These are phyloP conservation scores for Microsporum audouinii DNA, from an alignment of 2,329 filamentous ascomycete species.

Conservation along the genomic window DNA sequence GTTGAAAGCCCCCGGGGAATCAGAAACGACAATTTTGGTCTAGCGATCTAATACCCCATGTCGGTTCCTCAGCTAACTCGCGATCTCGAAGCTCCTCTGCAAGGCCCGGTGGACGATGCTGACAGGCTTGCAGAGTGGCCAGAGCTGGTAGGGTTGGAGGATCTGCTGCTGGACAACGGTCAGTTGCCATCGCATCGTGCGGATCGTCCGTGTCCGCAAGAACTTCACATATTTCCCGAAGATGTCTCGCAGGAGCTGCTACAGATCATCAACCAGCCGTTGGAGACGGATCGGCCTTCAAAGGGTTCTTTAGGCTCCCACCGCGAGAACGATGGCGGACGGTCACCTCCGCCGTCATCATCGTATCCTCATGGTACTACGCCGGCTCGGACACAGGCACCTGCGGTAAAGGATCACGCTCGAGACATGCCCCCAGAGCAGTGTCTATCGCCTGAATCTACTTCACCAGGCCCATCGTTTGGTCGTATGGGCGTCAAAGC, in stretches of 20 bases:
- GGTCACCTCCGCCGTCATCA: neutral
- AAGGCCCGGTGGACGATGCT: slow-evolving; percentile 4
- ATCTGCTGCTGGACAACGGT: slow-evolving; percentile 4
- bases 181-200: slow-evolving; percentile 9
- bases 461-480: neutral
- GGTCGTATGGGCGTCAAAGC: neutral
- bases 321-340: neutral
- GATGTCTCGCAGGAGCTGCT: slow-evolving; percentile 8
- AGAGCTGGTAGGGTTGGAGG: slow-evolving; percentile 7
- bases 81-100: slow-evolving; percentile 1
- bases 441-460: neutral
- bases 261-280: slow-evolving; percentile 11
- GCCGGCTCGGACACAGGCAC: neutral
- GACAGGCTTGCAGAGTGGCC: slow-evolving; percentile 12
- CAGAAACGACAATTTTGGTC: neutral
- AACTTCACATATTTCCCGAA: slow-evolving; percentile 11
- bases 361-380: neutral
- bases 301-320: neutral
- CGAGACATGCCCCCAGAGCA: neutral
- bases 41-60: neutral
- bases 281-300: slow-evolving; percentile 8
- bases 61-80: neutral
- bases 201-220: slow-evolving; percentile 9
- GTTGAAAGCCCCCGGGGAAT: neutral
- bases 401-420: neutral